Base-by-base conservation (phyloP, 192 early-diverging fungal species). In the Backusella luteola region DNA sequence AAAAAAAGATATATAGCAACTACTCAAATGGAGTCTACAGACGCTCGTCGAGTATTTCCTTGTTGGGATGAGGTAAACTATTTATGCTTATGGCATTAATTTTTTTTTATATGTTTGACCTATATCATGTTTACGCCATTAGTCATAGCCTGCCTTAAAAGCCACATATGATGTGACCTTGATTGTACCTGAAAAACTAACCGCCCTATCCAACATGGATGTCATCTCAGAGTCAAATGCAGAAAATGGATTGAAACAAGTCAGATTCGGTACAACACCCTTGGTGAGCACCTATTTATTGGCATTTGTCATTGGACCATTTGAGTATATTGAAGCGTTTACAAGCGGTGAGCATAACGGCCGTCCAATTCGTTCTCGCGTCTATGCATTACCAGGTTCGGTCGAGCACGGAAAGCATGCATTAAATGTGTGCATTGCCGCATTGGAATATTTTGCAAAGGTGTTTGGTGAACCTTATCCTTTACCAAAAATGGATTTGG, bases 11-110 rank as follows among this genome's bases (percentile, higher is more conserved):
- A 92, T 82, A 86, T 99, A 77, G 96, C 94, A 8, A 93, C 93
- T 17, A 97, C 98, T 5, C 97, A 99, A 81, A 98, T 98, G 75
- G 95, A 98, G 88, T 87, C 96, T 14, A 95, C 95, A 38, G 92
- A 96, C 76, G 93, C 93, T 26, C 92, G 97, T 74, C 90, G 94
- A 38, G 91, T 92, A 19, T 94, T 99, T 81, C 97, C 97, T 17
- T 98, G 92, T 81, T 98, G 92, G 91, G 97, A 99, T 84, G 98
- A 98, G 81, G 85, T 86, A 86, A 74, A 29, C 3, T 17, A 7
- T 17, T 32, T 35, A 67, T 32, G 14, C 29, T 67, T 34, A 19
- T 49, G 12, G 19, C 29, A 9, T 41, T 59, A 6, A 26, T 29
- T 63, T 63, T 29, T 59, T 66, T 67, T 21, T 26, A 23, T 69